A percentile compares a stretch with the other conserved stretches of the same genome.
Conservation (phyloP, 2,329 filamentous ascomycete species). For the Fusarium mexicanum region DNA sequence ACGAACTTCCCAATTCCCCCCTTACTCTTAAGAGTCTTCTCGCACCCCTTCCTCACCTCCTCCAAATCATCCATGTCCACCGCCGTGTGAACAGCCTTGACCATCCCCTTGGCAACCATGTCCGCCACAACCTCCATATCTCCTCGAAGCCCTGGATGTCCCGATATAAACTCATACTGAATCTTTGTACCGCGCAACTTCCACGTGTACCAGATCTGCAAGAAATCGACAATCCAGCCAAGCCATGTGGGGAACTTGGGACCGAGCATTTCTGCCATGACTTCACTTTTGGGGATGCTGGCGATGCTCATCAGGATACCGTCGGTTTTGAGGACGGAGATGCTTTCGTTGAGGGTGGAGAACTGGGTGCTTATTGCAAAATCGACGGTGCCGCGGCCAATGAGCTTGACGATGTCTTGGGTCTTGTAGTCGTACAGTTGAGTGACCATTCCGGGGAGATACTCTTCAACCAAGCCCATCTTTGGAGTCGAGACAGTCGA, state of each 20-base stretch:
- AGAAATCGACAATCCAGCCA: conserved; percentile 48
- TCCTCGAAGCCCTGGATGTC: conserved; percentile 51
- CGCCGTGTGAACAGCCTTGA: conserved; percentile 54
- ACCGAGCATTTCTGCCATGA: conserved; percentile 47
- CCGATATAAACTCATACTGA: conserved; percentile 57
- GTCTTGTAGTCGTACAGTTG: conserved; percentile 62
- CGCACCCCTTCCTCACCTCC: conserved; percentile 53
- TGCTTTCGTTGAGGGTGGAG: conserved; percentile 48
- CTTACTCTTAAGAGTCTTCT: conserved; percentile 46
- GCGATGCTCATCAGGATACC: conserved; percentile 56
- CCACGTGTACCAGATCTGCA: conserved; percentile 54
- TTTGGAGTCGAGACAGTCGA: conserved; percentile 64
- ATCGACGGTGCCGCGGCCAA: conserved; percentile 58
- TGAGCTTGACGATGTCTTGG: conserved; percentile 47
- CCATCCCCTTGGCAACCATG: conserved; percentile 53
- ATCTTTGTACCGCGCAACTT: conserved; percentile 56
- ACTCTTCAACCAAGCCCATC: conserved; percentile 54
- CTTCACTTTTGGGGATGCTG: conserved; percentile 47
- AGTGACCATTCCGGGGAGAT: conserved; percentile 57
- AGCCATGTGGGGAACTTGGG: conserved; percentile 50
- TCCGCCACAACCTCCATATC: conserved; percentile 55
- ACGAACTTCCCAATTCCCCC: conserved; percentile 44
- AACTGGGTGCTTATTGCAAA: conserved; percentile 61
- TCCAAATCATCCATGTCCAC: conserved; percentile 56
- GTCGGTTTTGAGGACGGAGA: conserved; percentile 51